These are phyloP conservation scores for Cadophora luteo-olivacea DNA, from an alignment of 2,329 filamentous ascomycete species.

Conservation along the genomic window DNA sequence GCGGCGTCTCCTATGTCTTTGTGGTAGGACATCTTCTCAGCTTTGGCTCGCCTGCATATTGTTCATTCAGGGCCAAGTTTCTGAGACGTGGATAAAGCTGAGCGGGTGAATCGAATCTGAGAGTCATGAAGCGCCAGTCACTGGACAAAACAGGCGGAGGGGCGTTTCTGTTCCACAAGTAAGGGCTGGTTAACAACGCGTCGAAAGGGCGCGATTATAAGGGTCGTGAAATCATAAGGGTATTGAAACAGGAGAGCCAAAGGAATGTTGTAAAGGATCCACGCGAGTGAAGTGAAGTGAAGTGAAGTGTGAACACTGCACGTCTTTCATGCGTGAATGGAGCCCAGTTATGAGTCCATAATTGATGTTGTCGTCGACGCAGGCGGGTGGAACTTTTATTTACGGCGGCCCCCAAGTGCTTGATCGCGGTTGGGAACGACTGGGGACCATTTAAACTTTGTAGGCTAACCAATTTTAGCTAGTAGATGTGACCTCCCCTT, in stretches of 20 bases:
- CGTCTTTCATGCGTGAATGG: background rate
- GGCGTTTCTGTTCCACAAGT: background rate
- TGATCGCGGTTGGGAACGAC: slow-evolving; percentile 7
- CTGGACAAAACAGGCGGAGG: background rate
- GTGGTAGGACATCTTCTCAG: slow-evolving; percentile 35
- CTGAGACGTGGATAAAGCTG: background rate
- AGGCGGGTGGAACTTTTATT: slow-evolving; percentile 6
- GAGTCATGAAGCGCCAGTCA: background rate
- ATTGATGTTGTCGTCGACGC: slow-evolving; percentile 9
- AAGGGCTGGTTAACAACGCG: background rate
- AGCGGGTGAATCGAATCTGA: background rate
- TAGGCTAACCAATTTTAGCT: background rate
- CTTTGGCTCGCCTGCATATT: slow-evolving; percentile 28
- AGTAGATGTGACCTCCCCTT: too few relatives aligned
- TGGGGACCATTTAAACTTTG: background rate
- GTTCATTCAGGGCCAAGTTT: slow-evolving; percentile 14
- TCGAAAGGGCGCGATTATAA: slow-evolving; percentile 6
- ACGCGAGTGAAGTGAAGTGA: background rate
- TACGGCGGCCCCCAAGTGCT: background rate
- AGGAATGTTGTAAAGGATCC: slow-evolving; percentile 9
- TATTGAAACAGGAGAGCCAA: background rate
- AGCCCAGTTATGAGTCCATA: background rate
- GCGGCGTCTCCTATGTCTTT: slow-evolving; percentile 30
- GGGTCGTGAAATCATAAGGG: slow-evolving; percentile 2
- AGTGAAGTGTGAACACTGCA: background rate